Percentiles rank a stretch among this genome's conserved stretches.
These are phyloP conservation scores for Exidia glandulosa DNA, from an alignment of 768 basidiomycete species.

Conservation along the genomic window DNA sequence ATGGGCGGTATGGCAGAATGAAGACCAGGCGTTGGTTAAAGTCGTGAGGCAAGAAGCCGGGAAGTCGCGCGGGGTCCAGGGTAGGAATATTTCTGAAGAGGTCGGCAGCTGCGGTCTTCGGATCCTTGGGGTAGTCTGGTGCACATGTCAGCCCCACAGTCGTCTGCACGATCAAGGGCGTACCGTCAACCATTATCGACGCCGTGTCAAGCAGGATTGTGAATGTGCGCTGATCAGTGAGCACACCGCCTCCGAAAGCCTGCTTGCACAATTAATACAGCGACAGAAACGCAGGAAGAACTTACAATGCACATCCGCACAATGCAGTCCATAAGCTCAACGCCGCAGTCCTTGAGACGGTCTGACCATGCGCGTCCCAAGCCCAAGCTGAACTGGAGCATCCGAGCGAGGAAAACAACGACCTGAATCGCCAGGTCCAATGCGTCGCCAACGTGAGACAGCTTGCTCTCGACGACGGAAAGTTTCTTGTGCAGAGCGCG, in stretches of 20 bases:
- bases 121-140: constrained; percentile 52
- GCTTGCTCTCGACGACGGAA: constrained; percentile 25
- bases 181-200: constrained; percentile 65
- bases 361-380: constrained; percentile 50
- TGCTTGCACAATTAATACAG: not conserved
- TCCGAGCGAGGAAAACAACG: constrained; percentile 47
- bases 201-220: constrained; percentile 64
- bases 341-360: constrained; percentile 35
- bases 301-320: constrained; percentile 45
- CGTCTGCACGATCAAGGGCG: constrained; percentile 12
- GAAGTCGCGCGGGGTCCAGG: constrained; percentile 37
- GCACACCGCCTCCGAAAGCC: constrained; percentile 6
- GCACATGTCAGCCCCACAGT: too few relatives aligned
- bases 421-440: constrained; percentile 22
- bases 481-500: constrained; percentile 38
- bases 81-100: constrained; percentile 56
- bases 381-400: constrained; percentile 64
- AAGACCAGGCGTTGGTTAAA: constrained; percentile 46
- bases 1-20: constrained; percentile 45
- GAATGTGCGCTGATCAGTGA: constrained; percentile 41
- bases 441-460: constrained; percentile 13
- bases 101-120: constrained; percentile 44
- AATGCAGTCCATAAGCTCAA: constrained; percentile 29
- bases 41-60: constrained; percentile 42
- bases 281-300: constrained; percentile 22